phyloP scores from a whole-genome alignment of 75 land plant genomes.

The Larix kaempferi region DNA sequence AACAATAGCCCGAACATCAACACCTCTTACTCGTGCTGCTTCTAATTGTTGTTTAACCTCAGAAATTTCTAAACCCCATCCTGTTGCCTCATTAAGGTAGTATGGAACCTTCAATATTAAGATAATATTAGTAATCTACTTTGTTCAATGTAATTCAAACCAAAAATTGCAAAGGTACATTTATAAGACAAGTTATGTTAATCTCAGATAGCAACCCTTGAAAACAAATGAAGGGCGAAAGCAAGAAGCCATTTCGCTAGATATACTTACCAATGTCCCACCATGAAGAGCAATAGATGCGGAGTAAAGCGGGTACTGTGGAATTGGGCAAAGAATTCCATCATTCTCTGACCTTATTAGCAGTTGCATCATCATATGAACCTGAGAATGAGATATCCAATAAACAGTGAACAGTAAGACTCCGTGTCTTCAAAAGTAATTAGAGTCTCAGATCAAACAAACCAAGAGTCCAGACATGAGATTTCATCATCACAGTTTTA shows the following conservation, averaged over 20 bases:
- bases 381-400: constrained; percentile 43
- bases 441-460: not conserved
- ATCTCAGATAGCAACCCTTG: not conserved
- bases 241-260: no score
- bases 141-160: not conserved
- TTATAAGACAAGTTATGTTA: not conserved
- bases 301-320: constrained; percentile 98
- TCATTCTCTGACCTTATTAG: constrained; percentile 80
- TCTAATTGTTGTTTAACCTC: constrained; percentile 84
- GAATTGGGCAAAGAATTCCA: constrained; percentile 98
- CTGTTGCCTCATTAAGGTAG: constrained; percentile 89
- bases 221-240: not conserved
- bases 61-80: constrained; percentile 90
- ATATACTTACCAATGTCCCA: constrained; percentile 77
- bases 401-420: not conserved
- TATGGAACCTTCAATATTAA: constrained; percentile 76
- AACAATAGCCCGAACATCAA: constrained; percentile 85
- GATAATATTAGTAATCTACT: not conserved
- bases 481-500: not conserved
- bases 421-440: not conserved
- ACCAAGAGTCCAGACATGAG: not conserved
- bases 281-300: constrained; percentile 99
- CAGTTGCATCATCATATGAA: constrained; percentile 99
- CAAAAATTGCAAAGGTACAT: not conserved
- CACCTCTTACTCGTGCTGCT: constrained; percentile 72